A percentile compares a stretch with the other conserved stretches of the same genome.
Conservation (phyloP, 1,284 basidiomycete species). For the Trichosporon sp. region DNA sequence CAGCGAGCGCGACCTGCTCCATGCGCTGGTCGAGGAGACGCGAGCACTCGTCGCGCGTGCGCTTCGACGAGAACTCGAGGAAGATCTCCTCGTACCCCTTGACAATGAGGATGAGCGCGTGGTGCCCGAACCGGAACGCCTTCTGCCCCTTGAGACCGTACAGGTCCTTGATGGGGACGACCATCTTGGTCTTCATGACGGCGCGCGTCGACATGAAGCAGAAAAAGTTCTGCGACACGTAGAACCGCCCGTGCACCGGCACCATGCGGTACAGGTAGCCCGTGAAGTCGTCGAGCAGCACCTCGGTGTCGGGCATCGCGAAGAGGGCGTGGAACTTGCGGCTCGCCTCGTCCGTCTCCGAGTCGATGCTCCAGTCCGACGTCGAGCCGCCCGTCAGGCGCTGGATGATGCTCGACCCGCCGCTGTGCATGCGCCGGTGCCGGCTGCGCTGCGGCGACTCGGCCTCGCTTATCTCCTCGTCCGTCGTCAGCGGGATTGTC, state of each 20-base stretch:
- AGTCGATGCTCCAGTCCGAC: slow-evolving; percentile 11
- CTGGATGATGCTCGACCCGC: not conserved
- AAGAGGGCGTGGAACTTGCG: slow-evolving; percentile 67
- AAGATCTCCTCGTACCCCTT: slow-evolving; percentile 96
- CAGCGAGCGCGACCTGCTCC: slow-evolving; percentile 54
- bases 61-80: slow-evolving; percentile 79
- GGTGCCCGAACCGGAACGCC: slow-evolving; percentile 80
- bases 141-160: slow-evolving; percentile 76
- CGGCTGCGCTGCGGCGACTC: slow-evolving; percentile 6
- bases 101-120: slow-evolving; percentile 82
- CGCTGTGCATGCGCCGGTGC: not conserved
- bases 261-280: slow-evolving; percentile 80
- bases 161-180: slow-evolving; percentile 83
- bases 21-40: slow-evolving; percentile 71
- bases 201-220: slow-evolving; percentile 82
- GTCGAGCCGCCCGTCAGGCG: not conserved
- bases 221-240: slow-evolving; percentile 79
- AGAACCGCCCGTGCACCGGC: slow-evolving; percentile 79
- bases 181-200: slow-evolving; percentile 82
- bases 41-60: slow-evolving; percentile 72
- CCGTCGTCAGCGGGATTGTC: not conserved
- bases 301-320: slow-evolving; percentile 79
- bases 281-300: slow-evolving; percentile 77
- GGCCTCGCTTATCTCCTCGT: slow-evolving; percentile 17
- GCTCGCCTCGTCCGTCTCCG: slow-evolving; percentile 29